phyloP scores from a whole-genome alignment of 371 early-diverging fungal species.

The Rhizopus delemar region DNA sequence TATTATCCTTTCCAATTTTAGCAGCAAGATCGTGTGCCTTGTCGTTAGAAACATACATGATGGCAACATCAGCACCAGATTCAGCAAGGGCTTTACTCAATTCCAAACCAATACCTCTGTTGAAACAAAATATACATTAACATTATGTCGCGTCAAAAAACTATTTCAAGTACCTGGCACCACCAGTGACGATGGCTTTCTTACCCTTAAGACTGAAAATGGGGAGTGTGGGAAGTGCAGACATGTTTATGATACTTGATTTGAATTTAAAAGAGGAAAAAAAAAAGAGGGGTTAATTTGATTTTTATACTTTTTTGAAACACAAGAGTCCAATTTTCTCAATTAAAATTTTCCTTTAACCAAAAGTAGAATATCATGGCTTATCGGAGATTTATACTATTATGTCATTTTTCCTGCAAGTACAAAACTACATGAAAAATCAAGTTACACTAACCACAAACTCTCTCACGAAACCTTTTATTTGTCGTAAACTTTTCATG shows the following conservation, averaged over 20 bases:
- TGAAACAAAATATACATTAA: neutral
- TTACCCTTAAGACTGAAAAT: conserved; percentile 49
- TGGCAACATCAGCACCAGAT: conserved; percentile 50
- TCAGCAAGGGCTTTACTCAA: conserved; percentile 49
- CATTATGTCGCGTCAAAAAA: neutral
- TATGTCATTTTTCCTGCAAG: conserved; percentile 3
- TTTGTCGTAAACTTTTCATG: no score
- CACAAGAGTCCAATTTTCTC: no score
- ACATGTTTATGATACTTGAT: neutral
- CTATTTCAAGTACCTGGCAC: conserved; percentile 36
- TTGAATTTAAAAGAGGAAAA: neutral
- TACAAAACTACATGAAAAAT: neutral
- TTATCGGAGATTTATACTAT: neutral
- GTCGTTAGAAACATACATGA: conserved; percentile 51
- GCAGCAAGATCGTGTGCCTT: conserved; percentile 42
- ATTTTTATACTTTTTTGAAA: no score
- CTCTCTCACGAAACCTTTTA: no score
- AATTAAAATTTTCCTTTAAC: no score
- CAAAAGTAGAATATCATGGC: neutral
- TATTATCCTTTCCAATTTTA: conserved; percentile 35
- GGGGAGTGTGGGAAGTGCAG: conserved; percentile 26
- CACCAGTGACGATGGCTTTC: conserved; percentile 48
- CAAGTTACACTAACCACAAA: neutral
- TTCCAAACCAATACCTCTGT: conserved; percentile 48
- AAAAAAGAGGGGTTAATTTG: neutral